Evolutionary conservation across 441 rosid genomes (phyloP).

Genomic region (Rhodomyrtus psidioides): DNA sequence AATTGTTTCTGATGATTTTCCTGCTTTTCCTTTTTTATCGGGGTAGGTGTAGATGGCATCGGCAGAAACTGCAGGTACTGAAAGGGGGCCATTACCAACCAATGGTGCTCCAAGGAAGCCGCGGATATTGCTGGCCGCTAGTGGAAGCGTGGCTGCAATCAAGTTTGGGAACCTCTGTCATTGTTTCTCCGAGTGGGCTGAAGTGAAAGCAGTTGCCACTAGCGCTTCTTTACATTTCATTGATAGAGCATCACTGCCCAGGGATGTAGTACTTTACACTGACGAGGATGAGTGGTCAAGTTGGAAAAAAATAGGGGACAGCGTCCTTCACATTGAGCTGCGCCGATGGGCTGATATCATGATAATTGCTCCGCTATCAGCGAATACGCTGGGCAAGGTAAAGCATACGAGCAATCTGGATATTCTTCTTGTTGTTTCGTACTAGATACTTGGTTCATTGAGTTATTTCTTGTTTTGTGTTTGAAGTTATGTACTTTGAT

Average conservation of each 20-base stretch:
- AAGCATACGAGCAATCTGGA: neutral
- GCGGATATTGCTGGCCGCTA: slow-evolving; percentile 63
- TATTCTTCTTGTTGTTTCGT: neutral
- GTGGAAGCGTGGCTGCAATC: slow-evolving; percentile 93
- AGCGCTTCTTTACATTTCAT: slow-evolving; percentile 65
- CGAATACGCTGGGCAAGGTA: slow-evolving; percentile 89
- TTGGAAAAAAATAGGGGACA: slow-evolving; percentile 75
- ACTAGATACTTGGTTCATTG: neutral
- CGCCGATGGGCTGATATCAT: slow-evolving; percentile 83
- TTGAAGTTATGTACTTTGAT: neutral
- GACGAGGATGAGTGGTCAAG: slow-evolving; percentile 76
- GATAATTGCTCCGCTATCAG: slow-evolving; percentile 80
- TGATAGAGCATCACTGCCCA: slow-evolving; percentile 53
- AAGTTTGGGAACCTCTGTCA: slow-evolving; percentile 77
- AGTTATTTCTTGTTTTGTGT: neutral
- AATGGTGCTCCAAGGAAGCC: slow-evolving; percentile 35
- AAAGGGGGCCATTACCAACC: slow-evolving; percentile 17
- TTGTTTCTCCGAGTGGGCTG: slow-evolving; percentile 77
- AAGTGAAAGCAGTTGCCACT: slow-evolving; percentile 76
- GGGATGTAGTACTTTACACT: slow-evolving; percentile 53
- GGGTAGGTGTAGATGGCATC: slow-evolving; percentile 10
- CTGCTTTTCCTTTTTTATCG: neutral
- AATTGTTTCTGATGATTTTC: neutral
- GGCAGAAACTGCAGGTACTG: slow-evolving; percentile 22
- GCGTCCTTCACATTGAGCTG: slow-evolving; percentile 76